Evolutionary conservation across 2,329 filamentous ascomycete genomes (phyloP), one percentile per base, ranked within the genome.

Genomic region (Cladosporium sp.): DNA sequence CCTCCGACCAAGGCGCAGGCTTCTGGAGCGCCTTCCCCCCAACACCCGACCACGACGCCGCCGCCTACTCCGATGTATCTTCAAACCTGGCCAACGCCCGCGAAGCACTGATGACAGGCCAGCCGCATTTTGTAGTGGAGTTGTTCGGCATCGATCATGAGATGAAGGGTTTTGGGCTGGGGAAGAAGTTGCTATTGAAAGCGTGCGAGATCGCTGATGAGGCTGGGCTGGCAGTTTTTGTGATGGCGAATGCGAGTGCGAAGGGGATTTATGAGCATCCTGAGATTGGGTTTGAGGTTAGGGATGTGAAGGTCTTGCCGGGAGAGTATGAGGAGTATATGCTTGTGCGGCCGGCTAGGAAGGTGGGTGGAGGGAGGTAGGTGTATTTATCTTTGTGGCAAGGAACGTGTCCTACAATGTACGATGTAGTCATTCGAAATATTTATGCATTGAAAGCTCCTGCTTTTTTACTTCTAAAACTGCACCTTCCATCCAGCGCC

Each of bases 401-500:
- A 4, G 28, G n/a, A n/a, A n/a, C n/a, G n/a, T n/a, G n/a, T n/a
- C n/a, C n/a, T n/a, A n/a, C n/a, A n/a, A n/a, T n/a, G n/a, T n/a
- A n/a, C n/a, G n/a, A n/a, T n/a, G 28, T 32, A 21, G 26, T 32
- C 16, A 54, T 32, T 54, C 25, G 7, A 28, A 32, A 26, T 23
- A 18, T 32, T 18, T 54, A 21, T 21, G 2, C 32, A 54, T 21
- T 1, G 7, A 32, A 14, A 5, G n/a, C 28, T 28, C 16, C 10
- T 54, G 26, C 18, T 30, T 30, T 14, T 18, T 5, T 11, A 18
- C 11, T 18, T 48, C 43, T 62, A 65, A 34, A 89, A 88, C 58
- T 84, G 80, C 68, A 89, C 83, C 76, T 81, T 87, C 88, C 89
- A 91, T 25, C 86, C 84, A 71, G 81, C 83, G 39, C 84, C 85